Evolutionary conservation across 257 asterid species (phyloP), one percentile per base, ranked within the genome.

Genomic region (Nicotiana tabacum): DNA sequence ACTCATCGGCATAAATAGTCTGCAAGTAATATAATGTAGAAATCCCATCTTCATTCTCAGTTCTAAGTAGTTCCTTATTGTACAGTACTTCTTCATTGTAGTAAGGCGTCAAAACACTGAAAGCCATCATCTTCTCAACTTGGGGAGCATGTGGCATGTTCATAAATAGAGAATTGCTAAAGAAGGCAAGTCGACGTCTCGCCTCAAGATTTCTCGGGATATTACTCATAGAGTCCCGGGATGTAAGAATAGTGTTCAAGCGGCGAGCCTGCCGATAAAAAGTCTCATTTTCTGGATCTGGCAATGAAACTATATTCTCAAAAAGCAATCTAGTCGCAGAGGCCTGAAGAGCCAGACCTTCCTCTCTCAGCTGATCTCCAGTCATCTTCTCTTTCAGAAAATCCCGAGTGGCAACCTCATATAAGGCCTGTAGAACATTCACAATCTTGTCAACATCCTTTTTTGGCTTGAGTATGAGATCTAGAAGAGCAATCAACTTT

Each of bases 81-180:
- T 88, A 92, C 80, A 96, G 29, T 85, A 96, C 99, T 85, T 96
- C 98, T 88, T 96, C 98, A 82, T 89, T 93, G 90, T 96, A 96
- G 90, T 96, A 96, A 3, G 99, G 99, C 53, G 99, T 96, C 91
- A 96, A 89, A 81, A 96, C 99, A 85, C 97, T 96, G 90, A 96
- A 96, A 83, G 99, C 93, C 94, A 87, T 90, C 99, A 96, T 96
- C 83, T 96, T 96, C 93, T 96, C 99, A 87, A 96, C 98, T 70
- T 93, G 98, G 56, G 99, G 99, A 58, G 99, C 99, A 81, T 90
- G 99, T 66, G 99, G 99, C 97, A 96, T 93, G 89, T 90, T 96
- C 99, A 94, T 96, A 89, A 96, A 96, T 88, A 96, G 88, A 80
- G 99, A 96, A 85, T 96, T 96, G 90, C 99, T 96, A 89, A 96